Evolutionary conservation across 176 grass and related monocot genomes (phyloP).

Genomic region (Raddia distichophylla): DNA sequence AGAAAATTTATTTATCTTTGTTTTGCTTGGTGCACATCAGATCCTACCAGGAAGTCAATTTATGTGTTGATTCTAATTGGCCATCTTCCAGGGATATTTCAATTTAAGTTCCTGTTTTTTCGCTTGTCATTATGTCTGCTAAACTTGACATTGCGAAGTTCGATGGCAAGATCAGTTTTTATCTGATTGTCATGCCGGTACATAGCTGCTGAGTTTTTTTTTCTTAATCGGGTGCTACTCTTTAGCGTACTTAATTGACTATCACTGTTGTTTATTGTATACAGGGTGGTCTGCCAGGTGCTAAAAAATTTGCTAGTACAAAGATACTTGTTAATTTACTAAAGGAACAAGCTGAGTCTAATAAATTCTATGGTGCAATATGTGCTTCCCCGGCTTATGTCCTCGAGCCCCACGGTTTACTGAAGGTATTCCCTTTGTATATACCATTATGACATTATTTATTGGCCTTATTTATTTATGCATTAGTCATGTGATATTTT

Average conservation of each 20-base stretch:
- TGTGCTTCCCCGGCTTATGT: conserved; percentile 81
- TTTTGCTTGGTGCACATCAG: too few relatives aligned
- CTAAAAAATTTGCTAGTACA: conserved; percentile 67
- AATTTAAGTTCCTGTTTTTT: too few relatives aligned
- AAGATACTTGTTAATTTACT: conserved; percentile 66
- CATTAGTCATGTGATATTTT: neutral
- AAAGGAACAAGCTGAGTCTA: conserved; percentile 69
- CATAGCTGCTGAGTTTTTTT: conserved; percentile 15
- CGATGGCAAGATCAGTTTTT: too few relatives aligned
- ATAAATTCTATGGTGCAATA: conserved; percentile 85
- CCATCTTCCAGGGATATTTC: too few relatives aligned
- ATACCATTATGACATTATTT: neutral
- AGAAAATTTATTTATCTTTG: too few relatives aligned
- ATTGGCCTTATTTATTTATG: neutral
- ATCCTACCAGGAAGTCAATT: too few relatives aligned
- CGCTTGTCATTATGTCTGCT: too few relatives aligned
- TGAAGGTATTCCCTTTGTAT: conserved; percentile 54
- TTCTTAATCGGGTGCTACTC: neutral
- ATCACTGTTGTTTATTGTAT: conserved; percentile 5
- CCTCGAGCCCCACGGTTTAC: conserved; percentile 71
- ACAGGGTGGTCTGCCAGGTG: conserved; percentile 74
- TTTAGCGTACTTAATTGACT: conserved; percentile 8
- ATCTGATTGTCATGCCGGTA: conserved; percentile 96
- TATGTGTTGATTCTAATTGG: too few relatives aligned
- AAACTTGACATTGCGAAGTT: too few relatives aligned